phyloP scores from a whole-genome alignment of 805 yeast species.

The Candida endomychidarum region DNA sequence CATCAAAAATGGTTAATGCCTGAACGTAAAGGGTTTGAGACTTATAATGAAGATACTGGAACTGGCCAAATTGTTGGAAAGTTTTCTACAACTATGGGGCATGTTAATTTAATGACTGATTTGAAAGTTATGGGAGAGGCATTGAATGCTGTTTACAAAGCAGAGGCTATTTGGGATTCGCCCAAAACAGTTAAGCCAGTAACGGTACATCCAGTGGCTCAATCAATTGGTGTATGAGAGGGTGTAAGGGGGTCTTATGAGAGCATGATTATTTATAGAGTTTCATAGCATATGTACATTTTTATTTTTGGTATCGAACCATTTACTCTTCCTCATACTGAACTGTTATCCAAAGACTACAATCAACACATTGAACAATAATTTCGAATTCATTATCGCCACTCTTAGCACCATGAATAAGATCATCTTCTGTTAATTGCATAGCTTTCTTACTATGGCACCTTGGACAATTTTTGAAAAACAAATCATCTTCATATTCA shows the following conservation, averaged over 20 bases:
- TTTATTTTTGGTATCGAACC: not conserved
- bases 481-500: slow-evolving; percentile 30
- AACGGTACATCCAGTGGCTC: too few relatives aligned
- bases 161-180: slow-evolving; percentile 46
- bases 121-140: slow-evolving; percentile 71
- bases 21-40: slow-evolving; percentile 59
- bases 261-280: not conserved
- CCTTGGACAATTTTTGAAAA: slow-evolving; percentile 63
- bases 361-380: slow-evolving; percentile 75
- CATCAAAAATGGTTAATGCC: slow-evolving; percentile 84
- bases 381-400: slow-evolving; percentile 60
- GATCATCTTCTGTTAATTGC: slow-evolving; percentile 56
- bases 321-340: slow-evolving; percentile 51
- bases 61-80: slow-evolving; percentile 62
- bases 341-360: slow-evolving; percentile 85
- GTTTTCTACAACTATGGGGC: slow-evolving; percentile 66
- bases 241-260: too few relatives aligned
- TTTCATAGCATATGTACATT: not conserved
- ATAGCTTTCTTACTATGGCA: slow-evolving; percentile 58
- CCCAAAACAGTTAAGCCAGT: too few relatives aligned
- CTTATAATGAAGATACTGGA: slow-evolving; percentile 28
- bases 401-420: slow-evolving; percentile 53
- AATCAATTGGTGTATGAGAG: too few relatives aligned
- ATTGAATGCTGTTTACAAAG: slow-evolving; percentile 57
- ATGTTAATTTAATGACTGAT: slow-evolving; percentile 78